A percentile compares a stretch with the other conserved stretches of the same genome.
Evolutionary conservation across 352 stramenopile species (phyloP).

Genomic region (Phytophthora uliginosa): DNA sequence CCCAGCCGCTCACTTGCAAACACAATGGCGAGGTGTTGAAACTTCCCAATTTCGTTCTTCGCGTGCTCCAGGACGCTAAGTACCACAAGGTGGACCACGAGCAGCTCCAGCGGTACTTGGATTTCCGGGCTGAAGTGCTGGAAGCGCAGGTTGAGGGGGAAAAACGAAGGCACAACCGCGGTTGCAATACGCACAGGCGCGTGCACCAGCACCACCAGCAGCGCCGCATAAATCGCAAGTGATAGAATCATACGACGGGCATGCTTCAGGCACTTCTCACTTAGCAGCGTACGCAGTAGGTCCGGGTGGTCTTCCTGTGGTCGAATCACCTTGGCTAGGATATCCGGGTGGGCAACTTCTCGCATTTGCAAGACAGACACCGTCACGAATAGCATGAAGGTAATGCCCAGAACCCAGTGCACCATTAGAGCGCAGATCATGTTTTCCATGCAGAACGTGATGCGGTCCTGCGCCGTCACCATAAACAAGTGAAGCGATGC

Average conservation of each 20-base stretch:
- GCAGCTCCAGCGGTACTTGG: constrained; percentile 97
- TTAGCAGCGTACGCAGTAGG: constrained; percentile 95
- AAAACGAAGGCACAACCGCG: constrained; percentile 57
- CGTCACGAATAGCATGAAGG: constrained; percentile 98
- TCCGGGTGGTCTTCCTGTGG: constrained; percentile 98
- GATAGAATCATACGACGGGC: constrained; percentile 95
- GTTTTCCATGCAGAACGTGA: constrained; percentile 86
- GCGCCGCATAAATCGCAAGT: constrained; percentile 91
- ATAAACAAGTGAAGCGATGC: constrained; percentile 94
- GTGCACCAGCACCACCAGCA: constrained; percentile 92
- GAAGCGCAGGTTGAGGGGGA: constrained; percentile 90
- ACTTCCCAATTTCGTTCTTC: constrained; percentile 87
- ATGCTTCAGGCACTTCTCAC: constrained; percentile 95
- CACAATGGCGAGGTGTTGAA: constrained; percentile 74
- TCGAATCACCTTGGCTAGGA: constrained; percentile 89
- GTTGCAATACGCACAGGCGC: constrained; percentile 81
- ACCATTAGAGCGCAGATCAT: constrained; percentile 95
- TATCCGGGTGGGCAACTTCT: constrained; percentile 96
- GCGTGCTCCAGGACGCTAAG: constrained; percentile 94
- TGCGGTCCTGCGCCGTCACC: constrained; percentile 74
- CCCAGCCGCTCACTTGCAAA: constrained; percentile 73
- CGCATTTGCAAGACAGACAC: constrained; percentile 96
- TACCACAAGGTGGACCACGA: constrained; percentile 96
- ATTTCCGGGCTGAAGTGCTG: constrained; percentile 95
- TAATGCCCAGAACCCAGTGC: constrained; percentile 98